Conservation (phyloP, 2,329 filamentous ascomycete genomes). For the Hymenoscyphus fructigenus region DNA sequence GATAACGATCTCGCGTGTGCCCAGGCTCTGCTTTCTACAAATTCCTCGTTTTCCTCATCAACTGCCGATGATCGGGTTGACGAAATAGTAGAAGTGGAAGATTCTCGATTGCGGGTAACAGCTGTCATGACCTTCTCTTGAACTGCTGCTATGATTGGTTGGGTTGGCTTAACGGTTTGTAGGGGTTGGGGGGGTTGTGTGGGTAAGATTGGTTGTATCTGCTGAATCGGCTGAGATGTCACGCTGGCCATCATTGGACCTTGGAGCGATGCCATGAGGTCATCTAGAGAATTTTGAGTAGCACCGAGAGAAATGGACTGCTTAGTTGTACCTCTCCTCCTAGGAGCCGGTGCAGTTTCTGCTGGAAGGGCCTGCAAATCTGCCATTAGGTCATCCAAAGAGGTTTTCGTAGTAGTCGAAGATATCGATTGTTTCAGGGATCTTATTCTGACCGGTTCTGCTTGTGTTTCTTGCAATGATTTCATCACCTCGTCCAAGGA, state of each 20-base stretch:
- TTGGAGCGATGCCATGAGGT: conserved; percentile 6
- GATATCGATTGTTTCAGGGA: not conserved
- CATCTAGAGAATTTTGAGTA: conserved; percentile 5
- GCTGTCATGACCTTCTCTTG: not conserved
- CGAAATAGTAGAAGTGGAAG: not conserved
- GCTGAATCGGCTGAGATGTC: not conserved
- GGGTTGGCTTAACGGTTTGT: too few relatives aligned
- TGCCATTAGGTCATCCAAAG: conserved; percentile 18
- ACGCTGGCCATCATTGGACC: not conserved
- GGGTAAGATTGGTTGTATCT: too few relatives aligned
- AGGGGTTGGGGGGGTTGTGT: too few relatives aligned
- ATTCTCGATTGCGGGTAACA: not conserved
- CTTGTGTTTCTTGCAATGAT: conserved; percentile 1
- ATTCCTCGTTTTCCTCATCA: conserved; percentile 4
- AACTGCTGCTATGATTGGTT: not conserved
- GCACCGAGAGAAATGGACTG: conserved; percentile 2
- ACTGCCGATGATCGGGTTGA: not conserved
- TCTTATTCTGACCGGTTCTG: not conserved
- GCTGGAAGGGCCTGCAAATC: conserved; percentile 11
- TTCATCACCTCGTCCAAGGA: conserved; percentile 6
- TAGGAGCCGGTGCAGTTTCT: conserved; percentile 10
- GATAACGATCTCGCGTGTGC: conserved; percentile 5
- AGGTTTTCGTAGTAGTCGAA: conserved; percentile 7
- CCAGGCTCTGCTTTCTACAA: conserved; percentile 13
- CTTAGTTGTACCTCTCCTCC: conserved; percentile 11